A percentile compares a stretch with the other conserved stretches of the same genome.
phyloP scores from a whole-genome alignment of 495 filamentous ascomycete genomes.

The Acidiella bohemica region DNA sequence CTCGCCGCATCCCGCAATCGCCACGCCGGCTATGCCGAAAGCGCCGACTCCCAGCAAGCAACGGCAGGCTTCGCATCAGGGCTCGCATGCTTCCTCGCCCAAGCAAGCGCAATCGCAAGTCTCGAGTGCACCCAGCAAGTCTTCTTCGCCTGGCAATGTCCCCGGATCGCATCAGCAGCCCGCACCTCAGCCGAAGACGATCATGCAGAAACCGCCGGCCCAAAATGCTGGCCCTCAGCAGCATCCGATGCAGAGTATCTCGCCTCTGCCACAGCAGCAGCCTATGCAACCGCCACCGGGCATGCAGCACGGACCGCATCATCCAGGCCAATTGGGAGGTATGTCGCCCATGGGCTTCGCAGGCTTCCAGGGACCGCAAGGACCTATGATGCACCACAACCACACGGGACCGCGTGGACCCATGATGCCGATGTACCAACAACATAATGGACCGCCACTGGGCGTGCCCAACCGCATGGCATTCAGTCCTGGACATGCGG shows the following conservation, averaged over 20 bases:
- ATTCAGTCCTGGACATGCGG: constrained; percentile 39
- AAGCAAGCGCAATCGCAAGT: constrained; percentile 42
- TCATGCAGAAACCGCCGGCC: constrained; percentile 25
- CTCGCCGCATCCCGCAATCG: constrained; percentile 66
- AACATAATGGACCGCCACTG: constrained; percentile 31
- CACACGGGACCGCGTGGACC: constrained; percentile 24
- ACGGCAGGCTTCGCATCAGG: constrained; percentile 71
- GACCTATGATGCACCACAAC: constrained; percentile 24
- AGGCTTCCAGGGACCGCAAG: constrained; percentile 23
- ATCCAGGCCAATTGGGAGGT: constrained; percentile 33
- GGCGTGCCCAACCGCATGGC: constrained; percentile 43
- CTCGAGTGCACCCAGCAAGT: constrained; percentile 40
- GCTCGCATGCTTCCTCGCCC: constrained; percentile 55
- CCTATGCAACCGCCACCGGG: constrained; percentile 37
- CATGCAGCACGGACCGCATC: constrained; percentile 35
- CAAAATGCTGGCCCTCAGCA: constrained; percentile 23
- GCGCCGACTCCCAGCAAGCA: constrained; percentile 55
- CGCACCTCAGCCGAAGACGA: constrained; percentile 21
- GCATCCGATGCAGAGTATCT: constrained; percentile 35
- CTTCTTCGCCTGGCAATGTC: constrained; percentile 48
- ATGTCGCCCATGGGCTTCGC: constrained; percentile 26
- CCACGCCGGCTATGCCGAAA: constrained; percentile 73
- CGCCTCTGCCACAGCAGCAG: constrained; percentile 35
- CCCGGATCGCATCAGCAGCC: constrained; percentile 36
- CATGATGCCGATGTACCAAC: constrained; percentile 24